Evolutionary conservation across 495 filamentous ascomycete genomes (phyloP), one percentile per base, ranked within the genome.

Genomic region (Penicillium herquei): DNA sequence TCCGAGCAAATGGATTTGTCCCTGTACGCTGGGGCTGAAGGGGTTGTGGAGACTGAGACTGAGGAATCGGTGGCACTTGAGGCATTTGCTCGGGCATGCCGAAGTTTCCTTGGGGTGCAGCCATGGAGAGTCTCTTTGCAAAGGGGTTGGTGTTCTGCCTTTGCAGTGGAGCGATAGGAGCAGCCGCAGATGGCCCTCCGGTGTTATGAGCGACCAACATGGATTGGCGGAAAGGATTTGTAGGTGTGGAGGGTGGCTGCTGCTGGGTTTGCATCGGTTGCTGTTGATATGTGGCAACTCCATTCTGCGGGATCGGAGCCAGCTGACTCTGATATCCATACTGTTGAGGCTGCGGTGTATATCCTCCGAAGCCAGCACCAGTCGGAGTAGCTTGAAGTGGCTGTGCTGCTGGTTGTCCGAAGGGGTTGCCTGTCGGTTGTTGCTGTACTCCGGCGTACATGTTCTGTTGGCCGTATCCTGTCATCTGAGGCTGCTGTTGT

Each of bases 201-300:
- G 85, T 73, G 66, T 75, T 66, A 67, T 75, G 59, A 51, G 75
- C 78, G 65, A 86, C 72, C 75, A 94, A 75, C 83, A 91, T 90
- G 3, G 90, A 94, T 64, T 90, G 87, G 39, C 92, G 81, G 77
- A 96, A 96, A 5, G 92, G 92, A 67, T 96, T 96, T 3, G 90
- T 92, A 11, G 75, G 81, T 54, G 87, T 87, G 48, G 81, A 76
- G 35, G 83, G 76, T 13, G 77, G 76, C 48, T 74, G 68, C 62
- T 72, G 73, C 33, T 66, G 62, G 41, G 69, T 64, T 55, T 61
- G 68, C 21, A 56, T 49, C 8, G 53, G 55, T 49, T 76, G 78
- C 42, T 73, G 78, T 41, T 73, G 69, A 67, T 72, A 77, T 43
- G 77, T 70, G 4, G 82, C 64, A 39, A 79, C 67, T 37, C 81